Conservation (phyloP, 176 grass and related monocot genomes). For the Aegilops umbellulata region DNA sequence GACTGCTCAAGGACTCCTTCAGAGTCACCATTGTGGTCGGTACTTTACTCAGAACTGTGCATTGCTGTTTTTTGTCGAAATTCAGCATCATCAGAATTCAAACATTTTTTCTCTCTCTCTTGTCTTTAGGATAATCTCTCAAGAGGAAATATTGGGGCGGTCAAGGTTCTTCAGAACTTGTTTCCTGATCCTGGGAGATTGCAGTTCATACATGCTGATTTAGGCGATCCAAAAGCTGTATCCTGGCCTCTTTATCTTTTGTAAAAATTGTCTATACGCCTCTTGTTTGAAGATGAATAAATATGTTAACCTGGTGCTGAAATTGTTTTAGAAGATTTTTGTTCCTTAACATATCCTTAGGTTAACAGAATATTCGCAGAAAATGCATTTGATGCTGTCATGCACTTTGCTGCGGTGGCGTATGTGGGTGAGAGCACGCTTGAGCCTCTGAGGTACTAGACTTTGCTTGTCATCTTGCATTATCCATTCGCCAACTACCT, state of each 20-base stretch:
- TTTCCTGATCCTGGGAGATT: slow-evolving; percentile 63
- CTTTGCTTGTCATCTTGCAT: background rate
- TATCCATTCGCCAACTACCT: background rate
- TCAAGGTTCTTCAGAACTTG: slow-evolving; percentile 70
- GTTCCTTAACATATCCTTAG: slow-evolving; percentile 39
- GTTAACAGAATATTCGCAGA: slow-evolving; percentile 74
- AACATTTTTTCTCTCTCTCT: background rate
- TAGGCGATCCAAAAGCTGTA: slow-evolving; percentile 80
- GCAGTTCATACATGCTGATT: slow-evolving; percentile 88
- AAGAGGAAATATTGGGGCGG: slow-evolving; percentile 76
- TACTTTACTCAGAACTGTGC: background rate
- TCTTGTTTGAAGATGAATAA: background rate
- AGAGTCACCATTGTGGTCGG: slow-evolving; percentile 97
- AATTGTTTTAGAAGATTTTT: background rate
- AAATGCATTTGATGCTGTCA: slow-evolving; percentile 89
- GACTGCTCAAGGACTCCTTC: slow-evolving; percentile 73
- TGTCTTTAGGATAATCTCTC: slow-evolving; percentile 74
- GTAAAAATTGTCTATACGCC: background rate
- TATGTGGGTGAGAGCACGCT: slow-evolving; percentile 93
- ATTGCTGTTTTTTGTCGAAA: background rate
- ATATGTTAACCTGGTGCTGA: background rate
- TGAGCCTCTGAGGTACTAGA: slow-evolving; percentile 71
- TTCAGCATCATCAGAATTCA: background rate
- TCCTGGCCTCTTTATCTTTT: slow-evolving; percentile 23
- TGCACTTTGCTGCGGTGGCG: slow-evolving; percentile 88